Conservation (phyloP, 75 land plant species). For the Azolla pinnata region DNA sequence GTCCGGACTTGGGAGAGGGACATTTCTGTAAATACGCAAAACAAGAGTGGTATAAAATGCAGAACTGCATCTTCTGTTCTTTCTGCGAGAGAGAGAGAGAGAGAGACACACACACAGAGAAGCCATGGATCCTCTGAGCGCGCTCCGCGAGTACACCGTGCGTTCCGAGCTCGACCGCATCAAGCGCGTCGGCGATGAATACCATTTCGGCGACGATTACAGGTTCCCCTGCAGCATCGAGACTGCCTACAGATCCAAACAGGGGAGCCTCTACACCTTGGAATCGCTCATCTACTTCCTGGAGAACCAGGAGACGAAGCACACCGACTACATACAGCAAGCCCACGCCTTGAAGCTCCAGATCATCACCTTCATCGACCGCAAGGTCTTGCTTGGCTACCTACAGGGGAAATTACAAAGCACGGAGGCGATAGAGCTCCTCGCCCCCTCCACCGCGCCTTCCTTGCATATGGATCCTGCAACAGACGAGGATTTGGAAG, state of each 20-base stretch:
- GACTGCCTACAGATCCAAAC: conserved; percentile 87
- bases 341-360: conserved; percentile 51
- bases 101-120: no score
- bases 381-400: conserved; percentile 74
- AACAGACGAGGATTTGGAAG: conserved; percentile 5
- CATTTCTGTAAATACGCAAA: no score
- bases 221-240: conserved; percentile 55
- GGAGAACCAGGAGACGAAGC: conserved; percentile 55
- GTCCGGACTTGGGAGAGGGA: no score
- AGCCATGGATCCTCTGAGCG: conserved; percentile 72
- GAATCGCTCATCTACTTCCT: conserved; percentile 72
- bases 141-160: conserved; percentile 69
- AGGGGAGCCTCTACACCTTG: conserved; percentile 64
- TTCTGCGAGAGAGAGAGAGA: not conserved
- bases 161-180: conserved; percentile 67
- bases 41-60: no score
- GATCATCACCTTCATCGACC: conserved; percentile 69
- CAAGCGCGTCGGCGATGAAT: conserved; percentile 46
- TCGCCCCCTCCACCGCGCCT: conserved; percentile 16
- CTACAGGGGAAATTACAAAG: conserved; percentile 47
- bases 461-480: not conserved
- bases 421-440: conserved; percentile 57
- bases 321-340: conserved; percentile 71
- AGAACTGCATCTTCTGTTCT: no score
- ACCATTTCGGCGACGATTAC: conserved; percentile 69